phyloP scores from a whole-genome alignment of 345 rosid genomes.

The Eucalyptus erythrocorys region DNA sequence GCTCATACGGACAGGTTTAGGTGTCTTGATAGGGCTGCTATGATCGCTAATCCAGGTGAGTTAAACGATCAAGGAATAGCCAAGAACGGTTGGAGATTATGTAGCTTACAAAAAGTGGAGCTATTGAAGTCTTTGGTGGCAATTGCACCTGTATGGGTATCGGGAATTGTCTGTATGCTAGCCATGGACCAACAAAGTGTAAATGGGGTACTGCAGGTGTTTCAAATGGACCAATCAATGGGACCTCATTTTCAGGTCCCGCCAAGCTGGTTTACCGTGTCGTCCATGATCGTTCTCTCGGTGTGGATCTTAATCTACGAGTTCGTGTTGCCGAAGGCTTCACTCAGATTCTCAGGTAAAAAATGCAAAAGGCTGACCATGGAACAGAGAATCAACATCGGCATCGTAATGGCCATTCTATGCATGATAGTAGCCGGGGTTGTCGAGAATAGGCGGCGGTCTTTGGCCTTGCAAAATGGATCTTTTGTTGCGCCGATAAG shows the following conservation, averaged over 20 bases:
- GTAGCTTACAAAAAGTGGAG: constrained; percentile 33
- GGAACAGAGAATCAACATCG: constrained; percentile 14
- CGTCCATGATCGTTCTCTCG: constrained; percentile 20
- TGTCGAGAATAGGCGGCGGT: constrained; percentile 18
- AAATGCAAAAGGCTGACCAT: constrained; percentile 9
- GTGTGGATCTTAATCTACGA: constrained; percentile 25
- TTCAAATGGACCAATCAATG: constrained; percentile 22
- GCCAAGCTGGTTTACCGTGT: constrained; percentile 17
- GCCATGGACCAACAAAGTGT: constrained; percentile 49
- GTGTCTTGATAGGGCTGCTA: constrained; percentile 41
- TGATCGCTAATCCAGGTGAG: constrained; percentile 21
- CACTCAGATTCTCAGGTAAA: neutral
- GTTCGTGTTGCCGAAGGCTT: neutral
- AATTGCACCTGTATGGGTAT: constrained; percentile 25
- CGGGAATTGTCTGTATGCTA: constrained; percentile 31
- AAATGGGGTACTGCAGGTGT: constrained; percentile 41
- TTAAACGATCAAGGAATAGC: constrained; percentile 28
- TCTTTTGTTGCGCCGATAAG: neutral
- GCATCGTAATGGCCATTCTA: constrained; percentile 21
- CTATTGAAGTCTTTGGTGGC: constrained; percentile 16
- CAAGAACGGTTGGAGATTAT: constrained; percentile 23
- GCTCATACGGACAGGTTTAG: constrained; percentile 20
- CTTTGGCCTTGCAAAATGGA: constrained; percentile 1
- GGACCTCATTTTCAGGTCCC: constrained; percentile 22
- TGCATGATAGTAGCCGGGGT: constrained; percentile 21